These are phyloP conservation scores for Salix arbutifolia DNA, from an alignment of 345 rosid species.

Conservation along the genomic window DNA sequence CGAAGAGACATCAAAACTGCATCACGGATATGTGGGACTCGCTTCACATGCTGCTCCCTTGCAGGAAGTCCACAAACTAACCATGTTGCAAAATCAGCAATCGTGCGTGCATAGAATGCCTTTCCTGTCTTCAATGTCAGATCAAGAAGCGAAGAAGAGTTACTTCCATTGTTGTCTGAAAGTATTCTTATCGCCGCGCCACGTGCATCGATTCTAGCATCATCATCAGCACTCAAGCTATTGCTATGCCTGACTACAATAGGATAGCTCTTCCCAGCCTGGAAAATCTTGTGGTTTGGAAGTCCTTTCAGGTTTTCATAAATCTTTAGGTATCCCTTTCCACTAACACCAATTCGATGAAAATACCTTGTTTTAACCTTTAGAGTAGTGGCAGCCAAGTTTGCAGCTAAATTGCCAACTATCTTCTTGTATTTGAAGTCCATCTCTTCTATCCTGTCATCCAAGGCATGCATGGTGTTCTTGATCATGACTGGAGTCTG, in stretches of 20 bases:
- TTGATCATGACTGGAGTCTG: slow-evolving; percentile 54
- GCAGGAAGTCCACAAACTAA: slow-evolving; percentile 65
- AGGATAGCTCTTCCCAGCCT: slow-evolving; percentile 43
- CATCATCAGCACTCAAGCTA: slow-evolving; percentile 66
- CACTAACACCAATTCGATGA: slow-evolving; percentile 58
- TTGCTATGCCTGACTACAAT: slow-evolving; percentile 58
- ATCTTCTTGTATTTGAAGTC: slow-evolving; percentile 56
- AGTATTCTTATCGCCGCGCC: slow-evolving; percentile 57
- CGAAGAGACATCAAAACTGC: slow-evolving; percentile 67
- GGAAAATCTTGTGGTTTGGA: slow-evolving; percentile 47
- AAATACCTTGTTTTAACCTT: slow-evolving; percentile 63
- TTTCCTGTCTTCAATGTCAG: slow-evolving; percentile 63
- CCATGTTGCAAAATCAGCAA: slow-evolving; percentile 67
- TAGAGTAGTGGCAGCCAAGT: slow-evolving; percentile 53
- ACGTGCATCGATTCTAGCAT: slow-evolving; percentile 66
- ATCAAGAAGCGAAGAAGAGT: slow-evolving; percentile 44
- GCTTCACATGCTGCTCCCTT: slow-evolving; percentile 53
- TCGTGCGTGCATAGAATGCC: slow-evolving; percentile 59
- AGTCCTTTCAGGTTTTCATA: slow-evolving; percentile 47
- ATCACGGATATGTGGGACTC: slow-evolving; percentile 50
- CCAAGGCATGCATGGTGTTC: slow-evolving; percentile 56
- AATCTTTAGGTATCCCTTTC: slow-evolving; percentile 47
- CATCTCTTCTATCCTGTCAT: slow-evolving; percentile 72
- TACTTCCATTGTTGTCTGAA: slow-evolving; percentile 19
- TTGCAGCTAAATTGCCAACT: slow-evolving; percentile 59